These are phyloP conservation scores for Aspergillaceae sp. DNA, from an alignment of 2,329 filamentous ascomycete genomes.

Conservation along the genomic window DNA sequence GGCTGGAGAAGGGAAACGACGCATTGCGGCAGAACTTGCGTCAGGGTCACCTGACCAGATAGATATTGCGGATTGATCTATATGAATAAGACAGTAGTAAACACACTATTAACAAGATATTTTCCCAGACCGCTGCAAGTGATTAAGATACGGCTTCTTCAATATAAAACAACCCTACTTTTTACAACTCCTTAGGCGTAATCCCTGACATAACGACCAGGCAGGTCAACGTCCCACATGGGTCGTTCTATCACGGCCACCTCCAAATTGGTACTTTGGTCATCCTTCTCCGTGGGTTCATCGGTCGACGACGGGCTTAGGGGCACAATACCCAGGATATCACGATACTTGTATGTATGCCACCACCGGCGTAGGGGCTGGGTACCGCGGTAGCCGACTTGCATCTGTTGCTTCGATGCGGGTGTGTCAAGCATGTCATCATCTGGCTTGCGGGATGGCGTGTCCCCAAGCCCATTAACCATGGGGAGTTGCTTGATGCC, in stretches of 20 bases:
- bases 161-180: too few species aligned
- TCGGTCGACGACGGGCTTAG: constrained; percentile 35
- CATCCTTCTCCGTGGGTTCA: constrained; percentile 23
- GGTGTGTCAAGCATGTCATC: constrained; percentile 1
- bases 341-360: constrained; percentile 87
- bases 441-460: constrained; percentile 4
- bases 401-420: constrained; percentile 16
- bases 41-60: too few species aligned
- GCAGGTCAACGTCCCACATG: constrained; percentile 70
- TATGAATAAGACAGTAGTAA: too few species aligned
- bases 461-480: constrained; percentile 13
- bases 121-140: too few species aligned
- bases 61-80: too few species aligned
- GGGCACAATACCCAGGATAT: constrained; percentile 70
- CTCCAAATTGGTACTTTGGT: constrained; percentile 42
- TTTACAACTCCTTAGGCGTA: constrained; percentile 30
- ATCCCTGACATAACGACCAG: constrained; percentile 59
- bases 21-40: too few species aligned
- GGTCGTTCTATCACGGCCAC: constrained; percentile 84
- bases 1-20: too few species aligned
- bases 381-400: constrained; percentile 17
- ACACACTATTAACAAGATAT: too few species aligned
- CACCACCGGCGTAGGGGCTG: constrained; percentile 44
- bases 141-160: too few species aligned
- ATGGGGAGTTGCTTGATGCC: constrained; percentile 4